Conservation (phyloP, 2,329 filamentous ascomycete genomes). For the Cadophora malorum region DNA sequence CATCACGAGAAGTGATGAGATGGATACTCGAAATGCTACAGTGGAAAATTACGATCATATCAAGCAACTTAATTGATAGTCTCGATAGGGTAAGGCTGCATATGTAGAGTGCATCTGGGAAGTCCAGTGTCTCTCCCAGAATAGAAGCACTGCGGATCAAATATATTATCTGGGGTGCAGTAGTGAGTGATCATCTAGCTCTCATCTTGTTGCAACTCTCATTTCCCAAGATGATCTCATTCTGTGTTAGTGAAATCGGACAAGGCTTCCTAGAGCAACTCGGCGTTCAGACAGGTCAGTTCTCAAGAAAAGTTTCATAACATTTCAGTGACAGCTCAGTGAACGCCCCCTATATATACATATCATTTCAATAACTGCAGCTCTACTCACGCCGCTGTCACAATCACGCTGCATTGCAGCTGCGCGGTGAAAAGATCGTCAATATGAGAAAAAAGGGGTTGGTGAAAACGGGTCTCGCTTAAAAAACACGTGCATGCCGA, state of each 20-base stretch:
- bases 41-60: neutral
- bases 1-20: neutral
- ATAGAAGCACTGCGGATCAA: slow-evolving; percentile 13
- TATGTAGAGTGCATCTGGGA: slow-evolving; percentile 1
- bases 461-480: slow-evolving; percentile 14
- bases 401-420: slow-evolving; percentile 7
- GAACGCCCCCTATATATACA: neutral
- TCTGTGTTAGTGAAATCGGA: neutral
- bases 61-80: slow-evolving; percentile 2
- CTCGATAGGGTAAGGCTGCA: neutral
- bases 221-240: slow-evolving; percentile 16
- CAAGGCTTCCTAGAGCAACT: too few relatives aligned
- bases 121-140: slow-evolving; percentile 4
- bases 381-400: neutral
- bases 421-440: neutral
- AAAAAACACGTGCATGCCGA: slow-evolving; percentile 1
- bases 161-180: slow-evolving; percentile 8
- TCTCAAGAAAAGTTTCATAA: neutral
- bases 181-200: slow-evolving; percentile 8
- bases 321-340: too few relatives aligned
- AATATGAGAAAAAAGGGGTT: slow-evolving; percentile 13
- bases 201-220: neutral
- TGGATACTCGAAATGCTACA: neutral
- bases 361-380: slow-evolving; percentile 8
- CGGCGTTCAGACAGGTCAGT: neutral